Percentiles rank a stretch among this genome's conserved stretches.
Conservation (phyloP, 2,329 filamentous ascomycete genomes). For the Ampelomyces quisqualis region DNA sequence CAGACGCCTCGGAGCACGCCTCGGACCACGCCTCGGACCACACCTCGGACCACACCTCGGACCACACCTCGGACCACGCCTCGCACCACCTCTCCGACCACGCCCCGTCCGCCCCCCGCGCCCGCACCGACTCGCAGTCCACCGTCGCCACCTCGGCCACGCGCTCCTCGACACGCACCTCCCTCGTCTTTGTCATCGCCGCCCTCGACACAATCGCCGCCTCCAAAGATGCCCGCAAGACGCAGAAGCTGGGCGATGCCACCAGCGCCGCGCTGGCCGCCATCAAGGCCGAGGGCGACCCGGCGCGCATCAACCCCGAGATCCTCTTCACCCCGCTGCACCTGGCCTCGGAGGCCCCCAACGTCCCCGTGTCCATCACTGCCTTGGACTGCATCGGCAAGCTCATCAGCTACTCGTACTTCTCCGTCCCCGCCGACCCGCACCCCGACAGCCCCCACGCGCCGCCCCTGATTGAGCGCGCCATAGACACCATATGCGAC, state of each 20-base stretch:
- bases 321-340: conserved; percentile 88
- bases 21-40: conserved; percentile 42
- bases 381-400: conserved; percentile 98
- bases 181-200: conserved; percentile 91
- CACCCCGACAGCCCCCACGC: conserved; percentile 41
- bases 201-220: conserved; percentile 88
- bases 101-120: conserved; percentile 36
- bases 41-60: conserved; percentile 36
- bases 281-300: conserved; percentile 77
- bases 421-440: conserved; percentile 66
- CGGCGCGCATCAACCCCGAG: conserved; percentile 82
- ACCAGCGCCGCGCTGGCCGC: conserved; percentile 79
- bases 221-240: conserved; percentile 87
- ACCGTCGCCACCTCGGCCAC: conserved; percentile 54
- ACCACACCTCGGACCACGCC: conserved; percentile 53
- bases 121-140: conserved; percentile 62
- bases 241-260: conserved; percentile 78
- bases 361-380: conserved; percentile 80
- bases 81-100: conserved; percentile 42
- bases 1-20: conserved; percentile 35
- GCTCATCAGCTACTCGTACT: conserved; percentile 98
- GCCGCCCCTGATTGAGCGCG: conserved; percentile 87
- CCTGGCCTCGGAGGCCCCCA: conserved; percentile 83
- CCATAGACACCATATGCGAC: conserved; percentile 98
- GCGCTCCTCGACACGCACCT: conserved; percentile 72